These are phyloP conservation scores for Neurospora pannonica DNA, from an alignment of 495 filamentous ascomycete genomes.

Conservation along the genomic window DNA sequence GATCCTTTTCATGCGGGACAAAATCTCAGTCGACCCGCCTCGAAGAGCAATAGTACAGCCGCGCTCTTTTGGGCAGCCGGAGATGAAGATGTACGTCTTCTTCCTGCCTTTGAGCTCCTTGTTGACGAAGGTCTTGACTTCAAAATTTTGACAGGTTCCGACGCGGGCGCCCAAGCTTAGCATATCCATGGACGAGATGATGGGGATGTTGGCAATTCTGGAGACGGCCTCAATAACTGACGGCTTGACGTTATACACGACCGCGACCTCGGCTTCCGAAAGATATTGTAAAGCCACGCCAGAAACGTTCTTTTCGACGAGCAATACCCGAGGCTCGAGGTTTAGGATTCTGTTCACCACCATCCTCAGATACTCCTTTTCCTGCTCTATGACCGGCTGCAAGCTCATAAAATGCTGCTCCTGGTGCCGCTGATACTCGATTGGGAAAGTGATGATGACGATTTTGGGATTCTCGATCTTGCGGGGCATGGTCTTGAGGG, in stretches of 20 bases:
- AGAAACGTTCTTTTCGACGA: constrained; percentile 85
- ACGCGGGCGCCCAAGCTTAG: constrained; percentile 71
- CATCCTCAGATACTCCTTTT: constrained; percentile 88
- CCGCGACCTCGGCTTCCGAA: constrained; percentile 77
- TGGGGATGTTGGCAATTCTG: constrained; percentile 77
- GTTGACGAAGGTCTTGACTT: constrained; percentile 89
- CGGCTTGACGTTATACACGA: constrained; percentile 90
- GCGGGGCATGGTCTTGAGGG: constrained; percentile 89
- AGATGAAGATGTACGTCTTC: constrained; percentile 93
- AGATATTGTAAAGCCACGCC: constrained; percentile 83
- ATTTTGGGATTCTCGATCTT: constrained; percentile 78
- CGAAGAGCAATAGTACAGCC: constrained; percentile 95
- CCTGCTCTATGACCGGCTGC: constrained; percentile 92
- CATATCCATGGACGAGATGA: constrained; percentile 94
- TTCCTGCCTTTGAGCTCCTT: constrained; percentile 59
- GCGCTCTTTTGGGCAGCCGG: constrained; percentile 83
- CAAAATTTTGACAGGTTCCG: constrained; percentile 76
- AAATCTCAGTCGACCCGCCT: constrained; percentile 58
- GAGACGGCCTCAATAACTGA: constrained; percentile 93
- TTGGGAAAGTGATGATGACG: constrained; percentile 85
- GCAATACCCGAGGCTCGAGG: constrained; percentile 70
- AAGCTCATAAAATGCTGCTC: constrained; percentile 98
- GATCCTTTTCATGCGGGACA: constrained; percentile 80
- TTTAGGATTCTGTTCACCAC: constrained; percentile 87
- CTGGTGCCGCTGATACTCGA: constrained; percentile 86